phyloP scores from a whole-genome alignment of 1,284 basidiomycete genomes.

The Tylopilus sp. region DNA sequence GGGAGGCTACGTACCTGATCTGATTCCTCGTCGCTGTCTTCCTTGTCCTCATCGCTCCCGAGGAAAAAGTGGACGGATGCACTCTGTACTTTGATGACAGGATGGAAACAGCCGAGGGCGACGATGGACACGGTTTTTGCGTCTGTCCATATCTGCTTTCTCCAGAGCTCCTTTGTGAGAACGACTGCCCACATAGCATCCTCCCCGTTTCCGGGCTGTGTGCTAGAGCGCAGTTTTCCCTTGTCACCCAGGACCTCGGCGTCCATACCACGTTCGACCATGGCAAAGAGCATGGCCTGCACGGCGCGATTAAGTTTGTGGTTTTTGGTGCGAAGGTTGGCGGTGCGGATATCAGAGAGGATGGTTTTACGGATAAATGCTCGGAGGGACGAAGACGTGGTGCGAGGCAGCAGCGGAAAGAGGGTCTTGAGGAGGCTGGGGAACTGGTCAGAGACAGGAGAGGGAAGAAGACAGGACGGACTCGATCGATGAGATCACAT shows the following conservation, averaged over 20 bases:
- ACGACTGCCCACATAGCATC: slow-evolving; percentile 99
- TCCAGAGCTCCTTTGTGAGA: slow-evolving; percentile 95
- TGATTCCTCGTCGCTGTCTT: slow-evolving; percentile 78
- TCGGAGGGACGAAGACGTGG: slow-evolving; percentile 87
- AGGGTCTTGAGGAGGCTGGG: slow-evolving; percentile 88
- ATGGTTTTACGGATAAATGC: slow-evolving; percentile 95
- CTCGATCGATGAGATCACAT: slow-evolving; percentile 94
- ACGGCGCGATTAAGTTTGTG: slow-evolving; percentile 98
- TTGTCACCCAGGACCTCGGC: slow-evolving; percentile 85
- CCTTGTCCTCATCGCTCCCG: slow-evolving; percentile 79
- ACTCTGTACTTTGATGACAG: slow-evolving; percentile 94
- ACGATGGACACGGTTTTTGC: slow-evolving; percentile 95
- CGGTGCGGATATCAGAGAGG: slow-evolving; percentile 93
- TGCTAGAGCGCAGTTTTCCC: slow-evolving; percentile 71
- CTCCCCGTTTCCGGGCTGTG: slow-evolving; percentile 66
- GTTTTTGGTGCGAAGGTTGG: slow-evolving; percentile 91
- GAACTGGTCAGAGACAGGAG: background rate
- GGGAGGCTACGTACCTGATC: slow-evolving; percentile 61
- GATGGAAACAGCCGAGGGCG: slow-evolving; percentile 94
- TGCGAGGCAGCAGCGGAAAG: slow-evolving; percentile 94
- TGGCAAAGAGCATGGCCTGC: slow-evolving; percentile 95
- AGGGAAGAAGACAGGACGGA: slow-evolving; percentile 52
- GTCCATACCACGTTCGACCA: slow-evolving; percentile 94
- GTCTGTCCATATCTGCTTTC: slow-evolving; percentile 94
- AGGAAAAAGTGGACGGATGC: slow-evolving; percentile 99